Conservation (phyloP, 1,284 basidiomycete genomes). For the Sphagnurus paluster region DNA sequence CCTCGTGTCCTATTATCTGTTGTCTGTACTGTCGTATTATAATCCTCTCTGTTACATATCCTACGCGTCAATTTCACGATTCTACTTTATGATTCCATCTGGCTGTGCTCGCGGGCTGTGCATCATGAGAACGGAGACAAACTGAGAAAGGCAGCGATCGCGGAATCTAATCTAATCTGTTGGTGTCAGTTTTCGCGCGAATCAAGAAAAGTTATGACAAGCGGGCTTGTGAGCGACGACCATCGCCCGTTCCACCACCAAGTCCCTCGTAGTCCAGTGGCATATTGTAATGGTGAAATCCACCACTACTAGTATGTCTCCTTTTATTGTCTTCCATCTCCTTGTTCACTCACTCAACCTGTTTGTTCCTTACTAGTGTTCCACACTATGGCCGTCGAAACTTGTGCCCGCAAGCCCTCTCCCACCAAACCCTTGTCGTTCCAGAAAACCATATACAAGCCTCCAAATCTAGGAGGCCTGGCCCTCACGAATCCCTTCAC, state of each 20-base stretch:
- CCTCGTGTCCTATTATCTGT: slow-evolving; percentile 1
- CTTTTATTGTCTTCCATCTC: too few relatives aligned
- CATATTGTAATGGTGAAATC: background rate
- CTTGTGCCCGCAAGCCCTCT: slow-evolving; percentile 6
- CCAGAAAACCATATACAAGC: slow-evolving; percentile 7
- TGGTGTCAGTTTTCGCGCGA: background rate
- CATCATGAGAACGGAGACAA: too few relatives aligned
- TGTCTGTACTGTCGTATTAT: slow-evolving; percentile 8
- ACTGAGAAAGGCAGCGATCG: too few relatives aligned
- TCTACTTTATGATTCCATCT: slow-evolving; percentile 3
- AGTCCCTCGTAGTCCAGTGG: background rate
- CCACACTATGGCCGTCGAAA: slow-evolving; percentile 3
- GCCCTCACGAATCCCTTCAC: slow-evolving; percentile 7
- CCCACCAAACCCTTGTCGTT: slow-evolving; percentile 7
- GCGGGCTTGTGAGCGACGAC: background rate
- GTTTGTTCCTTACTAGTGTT: background rate
- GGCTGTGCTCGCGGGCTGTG: background rate
- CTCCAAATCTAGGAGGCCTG: slow-evolving; percentile 4
- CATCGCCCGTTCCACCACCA: background rate
- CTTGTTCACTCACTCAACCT: background rate
- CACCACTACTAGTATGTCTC: background rate
- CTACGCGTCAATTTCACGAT: slow-evolving; percentile 5
- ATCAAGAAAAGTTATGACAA: background rate
- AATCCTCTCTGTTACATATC: background rate
- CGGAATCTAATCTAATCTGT: slow-evolving; percentile 14